Conservation (phyloP, 495 filamentous ascomycete species). For the Aspergillus incahuasiensis region DNA sequence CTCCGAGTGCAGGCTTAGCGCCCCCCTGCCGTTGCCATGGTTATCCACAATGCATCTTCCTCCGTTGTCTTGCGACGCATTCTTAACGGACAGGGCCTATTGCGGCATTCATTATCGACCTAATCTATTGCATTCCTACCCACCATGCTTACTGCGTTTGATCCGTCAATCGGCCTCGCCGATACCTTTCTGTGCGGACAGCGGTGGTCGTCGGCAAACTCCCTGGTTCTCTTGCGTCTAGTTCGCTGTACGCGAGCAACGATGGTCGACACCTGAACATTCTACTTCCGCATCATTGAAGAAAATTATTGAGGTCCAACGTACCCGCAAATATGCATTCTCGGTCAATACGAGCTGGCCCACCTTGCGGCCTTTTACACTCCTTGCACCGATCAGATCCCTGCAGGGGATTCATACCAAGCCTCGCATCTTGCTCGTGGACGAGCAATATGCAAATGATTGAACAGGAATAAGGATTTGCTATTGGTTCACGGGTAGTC, state of each 20-base stretch:
- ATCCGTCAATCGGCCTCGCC: background rate
- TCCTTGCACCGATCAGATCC: slow-evolving; percentile 3
- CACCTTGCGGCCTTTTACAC: background rate
- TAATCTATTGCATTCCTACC: background rate
- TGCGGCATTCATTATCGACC: background rate
- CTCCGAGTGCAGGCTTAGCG: slow-evolving; percentile 2
- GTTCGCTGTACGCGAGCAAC: background rate
- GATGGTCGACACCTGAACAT: background rate
- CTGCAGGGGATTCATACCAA: background rate
- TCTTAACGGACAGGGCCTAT: background rate
- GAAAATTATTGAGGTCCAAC: background rate
- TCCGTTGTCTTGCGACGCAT: background rate
- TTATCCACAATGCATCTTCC: background rate
- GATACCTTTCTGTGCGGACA: background rate
- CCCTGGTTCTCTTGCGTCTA: background rate
- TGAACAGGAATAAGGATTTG: background rate
- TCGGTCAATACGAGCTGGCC: background rate
- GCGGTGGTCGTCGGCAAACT: background rate
- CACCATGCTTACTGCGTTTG: background rate
- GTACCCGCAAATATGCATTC: background rate
- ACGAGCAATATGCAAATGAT: background rate
- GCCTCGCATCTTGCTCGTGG: background rate
- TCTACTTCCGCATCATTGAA: background rate
- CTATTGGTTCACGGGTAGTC: background rate
- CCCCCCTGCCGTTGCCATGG: background rate